A percentile compares a stretch with the other conserved stretches of the same genome.
Evolutionary conservation across 1,284 basidiomycete species (phyloP).

Genomic region (Ceratobasidium sp.): DNA sequence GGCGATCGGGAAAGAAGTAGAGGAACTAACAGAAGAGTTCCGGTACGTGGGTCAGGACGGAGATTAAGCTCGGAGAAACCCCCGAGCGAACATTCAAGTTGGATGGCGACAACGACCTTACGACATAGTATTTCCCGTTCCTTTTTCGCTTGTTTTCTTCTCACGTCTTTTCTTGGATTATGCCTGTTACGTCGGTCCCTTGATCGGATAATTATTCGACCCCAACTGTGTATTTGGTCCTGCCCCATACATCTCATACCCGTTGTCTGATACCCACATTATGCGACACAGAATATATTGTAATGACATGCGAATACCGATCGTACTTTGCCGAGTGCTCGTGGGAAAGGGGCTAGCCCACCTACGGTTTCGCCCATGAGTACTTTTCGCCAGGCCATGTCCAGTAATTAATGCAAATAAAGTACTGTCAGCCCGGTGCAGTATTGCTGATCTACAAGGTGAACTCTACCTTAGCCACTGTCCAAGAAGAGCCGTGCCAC

Average conservation of each 20-base stretch:
- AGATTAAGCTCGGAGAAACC: slow-evolving; percentile 10
- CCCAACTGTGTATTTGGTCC: slow-evolving; percentile 24
- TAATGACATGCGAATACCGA: slow-evolving; percentile 3
- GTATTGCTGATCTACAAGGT: neutral
- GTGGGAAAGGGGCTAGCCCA: too few relatives aligned
- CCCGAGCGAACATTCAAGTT: too few relatives aligned
- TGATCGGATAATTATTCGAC: slow-evolving; percentile 32
- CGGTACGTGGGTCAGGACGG: slow-evolving; percentile 35
- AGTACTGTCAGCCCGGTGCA: neutral
- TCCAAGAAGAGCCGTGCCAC: slow-evolving; percentile 11
- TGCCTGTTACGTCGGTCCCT: slow-evolving; percentile 21
- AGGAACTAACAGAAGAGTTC: slow-evolving; percentile 37
- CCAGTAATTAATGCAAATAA: neutral
- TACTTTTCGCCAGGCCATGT: too few relatives aligned
- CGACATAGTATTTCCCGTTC: slow-evolving; percentile 9
- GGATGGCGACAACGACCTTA: slow-evolving; percentile 17
- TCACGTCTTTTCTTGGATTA: slow-evolving; percentile 21
- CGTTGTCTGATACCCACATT: slow-evolving; percentile 36
- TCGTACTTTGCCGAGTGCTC: neutral
- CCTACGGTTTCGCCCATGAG: too few relatives aligned
- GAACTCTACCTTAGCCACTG: neutral
- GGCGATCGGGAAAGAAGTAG: slow-evolving; percentile 41
- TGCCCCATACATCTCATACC: slow-evolving; percentile 37
- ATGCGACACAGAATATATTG: slow-evolving; percentile 9
- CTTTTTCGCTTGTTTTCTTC: slow-evolving; percentile 27